Percentiles rank a stretch among this genome's conserved stretches.
phyloP scores from a whole-genome alignment of 1,284 basidiomycete species.

The Ceratobasidium sp. region DNA sequence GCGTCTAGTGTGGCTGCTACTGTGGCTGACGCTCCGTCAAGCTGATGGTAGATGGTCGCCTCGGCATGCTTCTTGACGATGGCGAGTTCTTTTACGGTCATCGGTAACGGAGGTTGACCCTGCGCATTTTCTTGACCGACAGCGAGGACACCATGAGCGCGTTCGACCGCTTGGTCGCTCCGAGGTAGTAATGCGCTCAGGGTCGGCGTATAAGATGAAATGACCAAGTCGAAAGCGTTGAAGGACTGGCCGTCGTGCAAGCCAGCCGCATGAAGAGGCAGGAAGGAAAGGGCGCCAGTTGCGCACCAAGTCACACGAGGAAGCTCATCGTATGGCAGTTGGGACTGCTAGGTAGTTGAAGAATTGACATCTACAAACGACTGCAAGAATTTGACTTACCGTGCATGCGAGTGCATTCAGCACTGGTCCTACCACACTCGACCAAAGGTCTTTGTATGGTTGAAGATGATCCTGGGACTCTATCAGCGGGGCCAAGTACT shows the following conservation, averaged over 20 bases:
- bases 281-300: constrained; percentile 16
- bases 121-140: constrained; percentile 40
- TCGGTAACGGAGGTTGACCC: constrained; percentile 5
- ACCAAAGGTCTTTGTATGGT: constrained; percentile 25
- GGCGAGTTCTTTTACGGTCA: constrained; percentile 31
- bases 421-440: constrained; percentile 34
- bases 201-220: constrained; percentile 26
- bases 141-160: constrained; percentile 14
- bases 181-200: constrained; percentile 5
- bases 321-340: neutral
- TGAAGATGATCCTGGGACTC: neutral
- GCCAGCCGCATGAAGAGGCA: constrained; percentile 26
- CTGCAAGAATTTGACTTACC: neutral
- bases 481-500: constrained; percentile 1
- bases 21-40: constrained; percentile 17
- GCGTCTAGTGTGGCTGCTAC: neutral
- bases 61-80: constrained; percentile 4
- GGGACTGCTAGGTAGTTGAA: neutral
- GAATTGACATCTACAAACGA: neutral
- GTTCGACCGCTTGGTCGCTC: neutral
- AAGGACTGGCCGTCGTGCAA: neutral
- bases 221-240: neutral
- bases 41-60: neutral
- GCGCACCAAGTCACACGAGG: constrained; percentile 31
- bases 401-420: constrained; percentile 3